Base-by-base conservation (phyloP, 208 protist species). In the Trypanosoma lewisi region DNA sequence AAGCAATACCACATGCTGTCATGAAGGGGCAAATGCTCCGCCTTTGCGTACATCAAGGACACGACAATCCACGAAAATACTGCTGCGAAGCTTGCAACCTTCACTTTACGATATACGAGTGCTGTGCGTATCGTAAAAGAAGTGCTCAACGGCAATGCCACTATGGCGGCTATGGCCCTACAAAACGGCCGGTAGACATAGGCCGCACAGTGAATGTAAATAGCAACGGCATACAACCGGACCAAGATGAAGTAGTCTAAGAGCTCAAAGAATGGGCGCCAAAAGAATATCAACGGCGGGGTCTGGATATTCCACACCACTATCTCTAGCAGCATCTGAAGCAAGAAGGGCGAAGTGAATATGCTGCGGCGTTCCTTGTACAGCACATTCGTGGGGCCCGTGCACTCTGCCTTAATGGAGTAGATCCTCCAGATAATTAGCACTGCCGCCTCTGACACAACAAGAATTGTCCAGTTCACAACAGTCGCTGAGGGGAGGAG, bases 1-100 rank as follows among this genome's bases (percentile, higher is more conserved):
- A 92, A 92, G 31, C 75, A 73, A 62, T 86, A 91, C 85, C 85
- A 95, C 30, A 91, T n/a, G 28, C 70, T 79, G 34, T 91, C 80
- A 31, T 53, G 42, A 4, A 89, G 42, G 36, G 67, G 59, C n/a
- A 76, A 45, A 12, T 28, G 34, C 61, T 88, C 77, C 17, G 85
- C 71, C 47, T 81, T 77, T 28, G 67, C 42, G 66, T 80, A 88
- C 52, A 92, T 65, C 52, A 53, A 76, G 48, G 73, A 70, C 21
- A 92, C 57, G 27, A 70, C 73, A 33, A 87, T 57, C 78, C 85
- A 88, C 44, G 61, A 36, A 23, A 36, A 49, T 4, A 83, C 11
- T n/a, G 70, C 34, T 30, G 75, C 56, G 12, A 76, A 42, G 7
- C 51, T 34, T 14, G 63, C 64, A 25, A 82, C 63, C 34, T 67